A percentile compares a stretch with the other conserved stretches of the same genome.
These are phyloP conservation scores for Apiotrichum veenhuisii DNA, from an alignment of 1,284 basidiomycete genomes.

Conservation along the genomic window DNA sequence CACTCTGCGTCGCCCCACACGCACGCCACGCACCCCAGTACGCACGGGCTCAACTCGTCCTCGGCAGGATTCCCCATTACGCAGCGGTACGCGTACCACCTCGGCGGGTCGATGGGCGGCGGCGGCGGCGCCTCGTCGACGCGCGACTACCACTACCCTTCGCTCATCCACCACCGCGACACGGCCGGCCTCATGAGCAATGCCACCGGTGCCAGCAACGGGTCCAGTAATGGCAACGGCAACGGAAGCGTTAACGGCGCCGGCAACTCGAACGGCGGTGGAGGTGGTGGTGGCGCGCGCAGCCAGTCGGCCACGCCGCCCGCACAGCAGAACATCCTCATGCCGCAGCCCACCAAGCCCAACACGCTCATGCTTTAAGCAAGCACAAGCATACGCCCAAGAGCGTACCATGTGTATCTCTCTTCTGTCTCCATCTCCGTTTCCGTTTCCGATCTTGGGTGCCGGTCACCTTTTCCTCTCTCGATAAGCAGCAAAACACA, in stretches of 20 bases:
- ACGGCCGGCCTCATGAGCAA: not conserved
- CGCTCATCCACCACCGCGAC: not conserved
- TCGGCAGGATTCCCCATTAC: not conserved
- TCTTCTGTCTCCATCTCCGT: no score
- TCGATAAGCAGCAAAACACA: no score
- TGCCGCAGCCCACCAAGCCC: constrained; percentile 6
- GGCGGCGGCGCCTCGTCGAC: not conserved
- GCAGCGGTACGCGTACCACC: not conserved
- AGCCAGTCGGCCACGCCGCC: not conserved
- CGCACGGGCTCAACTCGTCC: not conserved
- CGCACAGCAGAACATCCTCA: not conserved
- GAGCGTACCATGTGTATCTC: no score
- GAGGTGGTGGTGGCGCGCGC: not conserved
- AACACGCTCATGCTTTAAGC: constrained; percentile 4
- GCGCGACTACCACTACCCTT: not conserved
- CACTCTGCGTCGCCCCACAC: not conserved
- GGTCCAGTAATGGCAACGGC: not conserved
- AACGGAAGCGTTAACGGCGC: not conserved
- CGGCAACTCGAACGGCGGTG: no score
- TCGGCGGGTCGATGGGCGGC: not conserved
- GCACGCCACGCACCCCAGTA: no score
- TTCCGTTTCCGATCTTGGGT: no score
- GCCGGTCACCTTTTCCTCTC: no score
- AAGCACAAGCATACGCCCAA: not conserved
- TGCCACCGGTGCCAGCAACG: not conserved